phyloP scores from a whole-genome alignment of 1,284 basidiomycete species.

The Puccinia sorghi region DNA sequence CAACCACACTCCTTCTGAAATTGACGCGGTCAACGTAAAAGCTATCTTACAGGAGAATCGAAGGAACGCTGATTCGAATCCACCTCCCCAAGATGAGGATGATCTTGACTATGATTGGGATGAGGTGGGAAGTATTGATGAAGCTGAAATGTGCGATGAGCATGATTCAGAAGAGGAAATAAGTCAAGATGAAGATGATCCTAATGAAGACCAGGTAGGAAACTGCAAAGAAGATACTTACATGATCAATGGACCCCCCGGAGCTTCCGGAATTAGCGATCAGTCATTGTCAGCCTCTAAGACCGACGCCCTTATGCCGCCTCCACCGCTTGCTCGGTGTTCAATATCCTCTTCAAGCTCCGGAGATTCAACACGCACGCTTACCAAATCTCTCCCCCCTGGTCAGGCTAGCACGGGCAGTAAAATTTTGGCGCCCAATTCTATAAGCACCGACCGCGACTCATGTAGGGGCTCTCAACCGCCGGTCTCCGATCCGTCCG shows the following conservation, averaged over 20 bases:
- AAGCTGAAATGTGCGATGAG: slow-evolving; percentile 16
- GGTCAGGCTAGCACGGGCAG: not conserved
- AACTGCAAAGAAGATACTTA: slow-evolving; percentile 5
- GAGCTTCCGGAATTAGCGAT: not conserved
- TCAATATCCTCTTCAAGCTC: slow-evolving; percentile 14
- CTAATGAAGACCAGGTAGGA: slow-evolving; percentile 17
- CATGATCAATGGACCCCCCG: not conserved
- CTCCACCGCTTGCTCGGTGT: not conserved
- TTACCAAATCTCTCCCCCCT: not conserved
- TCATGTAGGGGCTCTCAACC: slow-evolving; percentile 3
- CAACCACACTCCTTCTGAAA: not conserved
- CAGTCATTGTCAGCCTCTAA: not conserved
- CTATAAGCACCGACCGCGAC: slow-evolving; percentile 16
- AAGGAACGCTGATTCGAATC: slow-evolving; percentile 3
- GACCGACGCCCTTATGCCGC: slow-evolving; percentile 4
- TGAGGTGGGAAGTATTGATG: slow-evolving; percentile 36
- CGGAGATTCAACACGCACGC: not conserved
- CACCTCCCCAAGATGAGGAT: slow-evolving; percentile 9
- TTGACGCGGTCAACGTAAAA: slow-evolving; percentile 9
- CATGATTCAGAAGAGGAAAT: slow-evolving; percentile 23
- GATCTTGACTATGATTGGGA: slow-evolving; percentile 11
- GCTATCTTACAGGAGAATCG: slow-evolving; percentile 7
- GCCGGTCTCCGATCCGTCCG: slow-evolving; percentile 15
- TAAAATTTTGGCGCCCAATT: slow-evolving; percentile 25
- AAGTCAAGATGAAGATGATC: not conserved